These are phyloP conservation scores for Tulasnella sp. DNA, from an alignment of 768 basidiomycete genomes.

Conservation along the genomic window DNA sequence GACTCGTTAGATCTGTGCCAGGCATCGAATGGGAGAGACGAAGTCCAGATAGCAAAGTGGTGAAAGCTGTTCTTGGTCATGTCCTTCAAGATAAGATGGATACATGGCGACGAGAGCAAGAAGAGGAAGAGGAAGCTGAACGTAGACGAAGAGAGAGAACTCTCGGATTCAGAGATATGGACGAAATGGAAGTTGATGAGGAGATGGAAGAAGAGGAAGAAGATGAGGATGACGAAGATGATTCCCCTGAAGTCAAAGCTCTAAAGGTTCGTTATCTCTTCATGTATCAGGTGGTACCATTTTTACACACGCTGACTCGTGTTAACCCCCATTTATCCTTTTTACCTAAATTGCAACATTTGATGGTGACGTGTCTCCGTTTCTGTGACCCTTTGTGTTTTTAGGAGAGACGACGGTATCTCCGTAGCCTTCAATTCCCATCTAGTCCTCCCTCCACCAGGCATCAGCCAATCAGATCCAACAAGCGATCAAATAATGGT, in stretches of 20 bases:
- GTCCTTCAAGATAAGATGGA: conserved; percentile 52
- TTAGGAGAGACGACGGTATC: conserved; percentile 61
- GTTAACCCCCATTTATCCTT: too few relatives aligned
- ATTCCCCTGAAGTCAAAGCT: conserved; percentile 59
- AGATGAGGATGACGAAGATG: conserved; percentile 47
- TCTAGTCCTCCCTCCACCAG: conserved; percentile 19
- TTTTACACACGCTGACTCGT: too few relatives aligned
- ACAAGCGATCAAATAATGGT: too few relatives aligned
- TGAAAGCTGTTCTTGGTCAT: conserved; percentile 52
- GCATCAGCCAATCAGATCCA: too few relatives aligned
- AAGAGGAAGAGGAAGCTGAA: conserved; percentile 52
- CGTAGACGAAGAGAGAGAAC: conserved; percentile 43
- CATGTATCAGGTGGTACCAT: too few relatives aligned
- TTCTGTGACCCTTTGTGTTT: conserved; percentile 15
- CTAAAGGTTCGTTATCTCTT: conserved; percentile 46
- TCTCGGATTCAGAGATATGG: conserved; percentile 49
- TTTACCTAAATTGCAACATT: too few relatives aligned
- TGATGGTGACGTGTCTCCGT: too few relatives aligned
- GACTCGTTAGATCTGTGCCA: conserved; percentile 53
- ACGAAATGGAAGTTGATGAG: conserved; percentile 55
- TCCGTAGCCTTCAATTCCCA: conserved; percentile 51
- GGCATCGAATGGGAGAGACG: conserved; percentile 45
- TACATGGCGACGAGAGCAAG: conserved; percentile 57
- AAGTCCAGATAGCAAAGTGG: conserved; percentile 37
- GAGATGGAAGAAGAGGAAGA: conserved; percentile 39